phyloP scores from a whole-genome alignment of 2,329 filamentous ascomycete species.

The Cladosporium halotolerans region DNA sequence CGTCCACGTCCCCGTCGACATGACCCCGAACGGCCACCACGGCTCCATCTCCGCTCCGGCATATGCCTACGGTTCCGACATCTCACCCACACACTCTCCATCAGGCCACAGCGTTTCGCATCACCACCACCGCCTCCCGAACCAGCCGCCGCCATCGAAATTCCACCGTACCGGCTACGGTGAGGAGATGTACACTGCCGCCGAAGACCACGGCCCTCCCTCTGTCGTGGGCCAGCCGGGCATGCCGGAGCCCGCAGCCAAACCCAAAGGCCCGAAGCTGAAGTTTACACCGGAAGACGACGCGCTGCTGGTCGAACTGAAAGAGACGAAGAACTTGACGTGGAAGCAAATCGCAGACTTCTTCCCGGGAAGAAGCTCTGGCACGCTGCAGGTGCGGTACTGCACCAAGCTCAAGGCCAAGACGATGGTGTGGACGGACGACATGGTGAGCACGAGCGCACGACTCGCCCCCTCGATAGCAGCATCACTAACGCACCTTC shows the following conservation, averaged over 20 bases:
- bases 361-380: conserved; percentile 83
- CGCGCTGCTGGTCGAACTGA: conserved; percentile 77
- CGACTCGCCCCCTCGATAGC: background rate
- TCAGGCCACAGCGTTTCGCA: conserved; percentile 37
- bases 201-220: conserved; percentile 53
- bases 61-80: conserved; percentile 5
- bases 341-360: conserved; percentile 98
- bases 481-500: conserved; percentile 24
- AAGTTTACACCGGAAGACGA: conserved; percentile 95
- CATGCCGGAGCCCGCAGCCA: conserved; percentile 76
- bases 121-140: conserved; percentile 75
- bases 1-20: conserved; percentile 34
- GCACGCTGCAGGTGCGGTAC: conserved; percentile 87
- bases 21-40: conserved; percentile 30
- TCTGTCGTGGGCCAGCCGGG: conserved; percentile 80
- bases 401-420: conserved; percentile 94
- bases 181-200: conserved; percentile 36
- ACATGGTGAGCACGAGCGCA: conserved; percentile 60
- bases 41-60: conserved; percentile 17
- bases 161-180: conserved; percentile 55
- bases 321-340: conserved; percentile 89
- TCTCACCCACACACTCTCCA: conserved; percentile 3
- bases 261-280: conserved; percentile 79
- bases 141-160: conserved; percentile 64
- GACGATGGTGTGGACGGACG: conserved; percentile 86